Evolutionary conservation across 495 filamentous ascomycete genomes (phyloP), one percentile per base, ranked within the genome.

Genomic region (Thermothielavioides terrestris): DNA sequence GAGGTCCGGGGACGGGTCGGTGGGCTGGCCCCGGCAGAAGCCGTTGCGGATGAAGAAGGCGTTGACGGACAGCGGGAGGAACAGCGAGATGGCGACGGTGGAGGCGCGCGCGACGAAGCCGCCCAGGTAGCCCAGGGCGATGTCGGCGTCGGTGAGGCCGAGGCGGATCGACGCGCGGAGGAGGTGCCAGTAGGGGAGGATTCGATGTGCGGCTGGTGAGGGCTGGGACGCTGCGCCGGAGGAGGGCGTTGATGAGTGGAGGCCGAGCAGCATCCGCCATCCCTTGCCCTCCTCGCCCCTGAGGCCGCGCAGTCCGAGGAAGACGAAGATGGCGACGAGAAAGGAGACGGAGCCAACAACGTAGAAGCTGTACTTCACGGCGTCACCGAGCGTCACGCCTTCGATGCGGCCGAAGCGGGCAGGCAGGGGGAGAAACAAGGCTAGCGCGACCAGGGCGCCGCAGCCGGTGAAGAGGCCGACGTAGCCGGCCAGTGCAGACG

Each of bases 61-160:
- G 59, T 99, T 96, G 50, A 95, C 80, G 53, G 82, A 91, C 4
- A 99, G 75, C 5, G 92, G 94, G 42, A 99, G 83, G 69, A 96
- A 99, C 8, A 95, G 73, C 1, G 88, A 91, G 46, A 97, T 94
- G 10, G 84, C 90, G 35, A 99, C 91, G 0, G 89, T 94, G n/a
- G 88, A 95, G 10, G 92, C 88, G 42, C 92, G 82, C 4, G 94
- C 92, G 1, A 97, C 91, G 54, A 99, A 95, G 14, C 91, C 91
- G 48, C 90, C 92, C 1, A 96, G 68, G 57, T 97, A 99, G 15
- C 86, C 88, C 0, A 97, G 75, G 32, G 82, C 81, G 59, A 99
- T 91, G 42, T 82, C 77, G 21, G 76, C 71, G 60, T 91, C 83
- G 18, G 71, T 80, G 54, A 86, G 78, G 11, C 86, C 91, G n/a